Base-by-base conservation (phyloP, 805 yeast genomes). In the Ogataea allantospora region DNA sequence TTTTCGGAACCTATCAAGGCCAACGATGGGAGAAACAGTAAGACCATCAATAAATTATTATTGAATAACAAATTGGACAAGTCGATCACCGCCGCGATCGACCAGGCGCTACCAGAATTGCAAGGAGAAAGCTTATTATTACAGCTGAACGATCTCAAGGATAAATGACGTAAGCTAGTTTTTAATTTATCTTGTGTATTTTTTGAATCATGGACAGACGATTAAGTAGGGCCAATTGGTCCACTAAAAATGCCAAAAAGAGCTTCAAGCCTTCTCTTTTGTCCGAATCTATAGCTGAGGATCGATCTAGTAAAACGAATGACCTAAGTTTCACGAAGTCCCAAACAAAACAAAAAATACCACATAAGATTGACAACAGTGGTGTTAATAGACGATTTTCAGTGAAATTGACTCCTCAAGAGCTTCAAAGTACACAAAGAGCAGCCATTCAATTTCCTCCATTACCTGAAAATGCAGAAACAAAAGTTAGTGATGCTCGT, bases 141-240 rank as follows among this genome's bases (percentile, higher is more conserved):
- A 30, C 57, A 54, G 33, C 40, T 54, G 51, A 54, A 54, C 38
- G 55, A 54, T 16, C 43, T 54, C 13, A 52, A 48, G 25, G 42
- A 42, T 16, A 53, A 48, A 30, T 40, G 24, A 35, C 39, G 35
- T 25, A 27, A 29, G 13, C 16, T n/a, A 30, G 16, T 13, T 35
- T 14, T 19, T n/a, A n/a, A n/a, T 20, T 15, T 13, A 16, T 14
- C 13, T 25, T n/a, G 8, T n/a, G n/a, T 21, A 16, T 31, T 14
- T 31, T 27, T 27, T 27, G 21, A 17, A 16, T 16, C 13, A 44
- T 47, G 40, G 48, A 50, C 15, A 46, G 51, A 41, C 35, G 55
- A 24, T 26, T 43, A 12, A 53, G 57, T 33, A 46, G 54, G 38
- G 58, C 57, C 46, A 53, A 49, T 44, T 54, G 58, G 58, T 46